Evolutionary conservation across 768 basidiomycete genomes (phyloP).

Genomic region (Mycena kentingensis): DNA sequence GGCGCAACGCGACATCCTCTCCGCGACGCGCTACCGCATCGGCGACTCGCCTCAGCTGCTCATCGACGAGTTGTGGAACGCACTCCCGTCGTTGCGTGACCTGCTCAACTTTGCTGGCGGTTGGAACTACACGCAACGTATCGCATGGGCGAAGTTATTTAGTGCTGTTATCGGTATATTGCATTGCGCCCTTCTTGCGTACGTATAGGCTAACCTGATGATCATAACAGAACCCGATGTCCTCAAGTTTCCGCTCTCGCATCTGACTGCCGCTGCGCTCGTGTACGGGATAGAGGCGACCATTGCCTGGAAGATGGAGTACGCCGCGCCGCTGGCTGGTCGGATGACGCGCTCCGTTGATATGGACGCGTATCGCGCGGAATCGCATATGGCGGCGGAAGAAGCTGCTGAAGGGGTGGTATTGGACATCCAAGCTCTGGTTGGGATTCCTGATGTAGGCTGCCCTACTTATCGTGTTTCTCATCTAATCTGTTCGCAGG

Average conservation of each 20-base stretch:
- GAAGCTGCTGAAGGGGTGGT: constrained; percentile 39
- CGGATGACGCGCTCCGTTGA: neutral
- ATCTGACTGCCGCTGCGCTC: constrained; percentile 56
- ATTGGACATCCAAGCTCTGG: constrained; percentile 37
- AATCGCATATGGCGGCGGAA: constrained; percentile 26
- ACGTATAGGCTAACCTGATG: neutral
- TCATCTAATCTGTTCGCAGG: neutral
- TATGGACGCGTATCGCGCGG: no score
- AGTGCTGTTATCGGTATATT: constrained; percentile 43
- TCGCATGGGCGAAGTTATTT: constrained; percentile 55
- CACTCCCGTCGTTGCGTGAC: constrained; percentile 52
- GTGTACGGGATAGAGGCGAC: constrained; percentile 45
- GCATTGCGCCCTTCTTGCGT: neutral
- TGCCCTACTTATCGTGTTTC: neutral
- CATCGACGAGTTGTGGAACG: constrained; percentile 60
- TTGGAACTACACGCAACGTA: constrained; percentile 48
- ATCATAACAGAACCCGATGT: constrained; percentile 51
- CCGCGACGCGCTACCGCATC: constrained; percentile 47
- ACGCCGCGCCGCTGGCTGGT: constrained; percentile 22
- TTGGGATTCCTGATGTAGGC: constrained; percentile 42
- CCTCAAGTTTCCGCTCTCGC: constrained; percentile 51
- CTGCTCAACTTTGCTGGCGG: constrained; percentile 43
- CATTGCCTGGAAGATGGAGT: constrained; percentile 40
- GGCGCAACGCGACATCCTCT: constrained; percentile 59
- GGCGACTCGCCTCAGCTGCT: constrained; percentile 57